phyloP scores from a whole-genome alignment of 805 yeast species.

The Starmerella gropengiesseri region DNA sequence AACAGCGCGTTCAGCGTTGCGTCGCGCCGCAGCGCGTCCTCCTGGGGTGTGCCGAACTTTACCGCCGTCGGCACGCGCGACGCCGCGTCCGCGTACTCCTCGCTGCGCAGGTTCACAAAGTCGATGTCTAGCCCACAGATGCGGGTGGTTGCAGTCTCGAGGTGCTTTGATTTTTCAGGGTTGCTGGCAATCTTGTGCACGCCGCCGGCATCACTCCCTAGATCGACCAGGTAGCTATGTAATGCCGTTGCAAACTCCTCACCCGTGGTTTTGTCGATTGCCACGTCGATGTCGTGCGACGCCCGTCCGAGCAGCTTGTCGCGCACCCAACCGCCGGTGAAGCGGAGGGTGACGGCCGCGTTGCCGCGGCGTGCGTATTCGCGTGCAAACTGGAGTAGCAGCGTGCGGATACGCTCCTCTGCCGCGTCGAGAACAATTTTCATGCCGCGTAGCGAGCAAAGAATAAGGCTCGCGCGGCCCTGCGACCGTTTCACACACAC shows the following conservation, averaged over 20 bases:
- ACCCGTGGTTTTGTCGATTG: conserved; percentile 75
- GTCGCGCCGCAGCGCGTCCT: conserved; percentile 88
- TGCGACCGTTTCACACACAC: no score
- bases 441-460: no score
- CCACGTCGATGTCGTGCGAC: conserved; percentile 85
- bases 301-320: conserved; percentile 76
- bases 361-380: conserved; percentile 22
- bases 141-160: conserved; percentile 92
- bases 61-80: conserved; percentile 73
- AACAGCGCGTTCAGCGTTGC: conserved; percentile 91
- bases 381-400: conserved; percentile 28
- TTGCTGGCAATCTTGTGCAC: conserved; percentile 80
- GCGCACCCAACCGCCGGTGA: conserved; percentile 98
- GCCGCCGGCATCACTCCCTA: conserved; percentile 25
- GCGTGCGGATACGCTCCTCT: conserved; percentile 26
- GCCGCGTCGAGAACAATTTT: conserved; percentile 25
- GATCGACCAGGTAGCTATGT: conserved; percentile 35
- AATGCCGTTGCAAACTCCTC: conserved; percentile 68
- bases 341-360: conserved; percentile 44
- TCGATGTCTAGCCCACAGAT: conserved; percentile 78
- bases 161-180: conserved; percentile 91
- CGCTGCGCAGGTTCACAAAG: conserved; percentile 83
- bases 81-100: conserved; percentile 60
- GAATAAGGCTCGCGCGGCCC: no score
- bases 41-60: conserved; percentile 76